These are phyloP conservation scores for Penicillium capsulatum DNA, from an alignment of 2,329 filamentous ascomycete species.

Conservation along the genomic window DNA sequence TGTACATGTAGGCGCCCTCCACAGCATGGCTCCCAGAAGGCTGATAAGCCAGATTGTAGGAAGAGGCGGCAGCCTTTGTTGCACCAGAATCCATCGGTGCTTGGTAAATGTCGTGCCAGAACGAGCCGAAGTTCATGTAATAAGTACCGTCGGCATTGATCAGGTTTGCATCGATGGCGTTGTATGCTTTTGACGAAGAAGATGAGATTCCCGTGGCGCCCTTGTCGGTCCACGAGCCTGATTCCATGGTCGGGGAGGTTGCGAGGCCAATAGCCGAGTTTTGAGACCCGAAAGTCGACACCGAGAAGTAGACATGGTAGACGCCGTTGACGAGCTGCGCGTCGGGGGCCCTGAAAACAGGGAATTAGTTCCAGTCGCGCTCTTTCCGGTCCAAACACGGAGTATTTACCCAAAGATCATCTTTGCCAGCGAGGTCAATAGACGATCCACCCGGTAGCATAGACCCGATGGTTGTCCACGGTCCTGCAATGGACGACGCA, in stretches of 20 bases:
- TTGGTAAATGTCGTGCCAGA: slow-evolving; percentile 64
- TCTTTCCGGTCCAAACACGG: background rate
- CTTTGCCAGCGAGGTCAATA: slow-evolving; percentile 44
- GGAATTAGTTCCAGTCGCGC: background rate
- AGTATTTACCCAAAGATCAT: slow-evolving; percentile 50
- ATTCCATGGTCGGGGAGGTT: slow-evolving; percentile 44
- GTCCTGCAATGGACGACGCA: slow-evolving; percentile 46
- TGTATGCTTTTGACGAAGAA: slow-evolving; percentile 46
- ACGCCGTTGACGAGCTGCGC: slow-evolving; percentile 53
- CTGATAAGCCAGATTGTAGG: slow-evolving; percentile 54
- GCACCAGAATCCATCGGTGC: slow-evolving; percentile 46
- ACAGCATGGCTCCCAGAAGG: slow-evolving; percentile 49
- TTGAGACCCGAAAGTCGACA: slow-evolving; percentile 60
- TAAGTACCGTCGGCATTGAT: slow-evolving; percentile 42
- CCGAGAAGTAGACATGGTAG: slow-evolving; percentile 65
- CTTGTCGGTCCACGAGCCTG: slow-evolving; percentile 32
- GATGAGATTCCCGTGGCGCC: slow-evolving; percentile 37
- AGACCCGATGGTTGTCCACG: slow-evolving; percentile 50
- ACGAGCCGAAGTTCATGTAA: slow-evolving; percentile 62
- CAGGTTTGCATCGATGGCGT: slow-evolving; percentile 59
- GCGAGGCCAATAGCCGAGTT: slow-evolving; percentile 59
- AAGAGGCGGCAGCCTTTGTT: slow-evolving; percentile 27
- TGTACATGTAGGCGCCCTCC: slow-evolving; percentile 56
- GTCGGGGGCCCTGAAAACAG: slow-evolving; percentile 55
- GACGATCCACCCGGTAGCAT: slow-evolving; percentile 46